Evolutionary conservation across 352 stramenopile genomes (phyloP), one percentile per base, ranked within the genome.

Genomic region (Globisporangium alternatum): DNA sequence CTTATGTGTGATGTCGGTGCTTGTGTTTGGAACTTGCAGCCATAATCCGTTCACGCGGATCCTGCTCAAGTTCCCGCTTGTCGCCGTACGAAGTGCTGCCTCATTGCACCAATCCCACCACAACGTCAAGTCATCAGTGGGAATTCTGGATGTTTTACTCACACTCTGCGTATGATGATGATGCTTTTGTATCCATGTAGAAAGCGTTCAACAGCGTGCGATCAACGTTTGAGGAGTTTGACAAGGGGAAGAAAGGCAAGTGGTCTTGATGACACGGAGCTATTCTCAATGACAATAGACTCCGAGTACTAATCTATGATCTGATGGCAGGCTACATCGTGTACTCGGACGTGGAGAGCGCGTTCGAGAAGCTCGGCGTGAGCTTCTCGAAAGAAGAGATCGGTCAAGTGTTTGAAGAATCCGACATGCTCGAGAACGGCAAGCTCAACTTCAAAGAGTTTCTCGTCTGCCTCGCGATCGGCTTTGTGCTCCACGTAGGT

Each of bases 391-490:
- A 76, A 22, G 82, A 89, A 31, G 86, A 94, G 56, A 85, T 91
- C 56, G 53, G 73, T 5, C 80, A 93, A 59, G 81, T 91, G 17
- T 90, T 92, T 54, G 67, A 90, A 48, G 87, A 95, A 60, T 92
- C 87, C 33, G 88, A 96, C 60, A 90, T 96, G 80, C 74, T 81
- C 58, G 79, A 94, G 60, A 83, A 88, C 60, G 86, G 86, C 52
- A 74, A 74, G 41, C 78, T 97, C 17, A 90, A 68, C 28, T 96
- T 96, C 66, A 95, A 94, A 57, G 89, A 96, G 68, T 96, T 96
- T 45, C 81, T 97, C 53, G 81, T 93, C 6, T 95, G 86, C 41
- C 81, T 97, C 47, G 88, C 84, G 0, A 91, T 97, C 31, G 84
- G 78, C 33, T 97, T 94, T 59, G 81, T 97, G 19, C 77, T 96